Conservation (phyloP, 2,329 filamentous ascomycete genomes). For the Cercospora sojina region DNA sequence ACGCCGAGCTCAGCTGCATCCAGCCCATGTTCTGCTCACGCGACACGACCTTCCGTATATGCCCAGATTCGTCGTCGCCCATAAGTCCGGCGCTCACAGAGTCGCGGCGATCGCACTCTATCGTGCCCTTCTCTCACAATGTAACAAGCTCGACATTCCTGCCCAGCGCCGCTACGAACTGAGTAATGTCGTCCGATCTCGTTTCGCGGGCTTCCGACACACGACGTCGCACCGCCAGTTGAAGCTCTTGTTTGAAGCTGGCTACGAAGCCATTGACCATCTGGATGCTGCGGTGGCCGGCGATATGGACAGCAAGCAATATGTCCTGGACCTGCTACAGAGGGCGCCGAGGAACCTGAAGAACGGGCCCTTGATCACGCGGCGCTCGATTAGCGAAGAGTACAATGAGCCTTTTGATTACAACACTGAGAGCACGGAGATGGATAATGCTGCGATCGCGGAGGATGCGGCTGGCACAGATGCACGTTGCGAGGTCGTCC, state of each 20-base stretch:
- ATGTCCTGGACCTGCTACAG: conserved; percentile 33
- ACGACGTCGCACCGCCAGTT: conserved; percentile 62
- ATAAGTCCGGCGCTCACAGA: conserved; percentile 51
- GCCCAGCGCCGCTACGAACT: conserved; percentile 39
- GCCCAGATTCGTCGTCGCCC: conserved; percentile 38
- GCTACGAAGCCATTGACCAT: conserved; percentile 59
- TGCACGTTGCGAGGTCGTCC: background rate
- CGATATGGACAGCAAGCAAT: conserved; percentile 30
- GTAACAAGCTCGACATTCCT: conserved; percentile 18
- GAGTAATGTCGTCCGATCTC: conserved; percentile 58
- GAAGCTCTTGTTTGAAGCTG: conserved; percentile 61
- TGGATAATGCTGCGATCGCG: background rate
- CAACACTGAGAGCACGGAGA: background rate
- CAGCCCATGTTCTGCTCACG: background rate
- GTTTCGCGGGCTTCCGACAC: conserved; percentile 61
- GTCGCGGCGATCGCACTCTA: conserved; percentile 68
- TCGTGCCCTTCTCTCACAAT: conserved; percentile 63
- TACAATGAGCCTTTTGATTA: conserved; percentile 5
- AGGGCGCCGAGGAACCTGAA: conserved; percentile 28
- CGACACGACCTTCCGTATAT: conserved; percentile 18
- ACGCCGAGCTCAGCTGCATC: background rate
- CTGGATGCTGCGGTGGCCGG: conserved; percentile 45
- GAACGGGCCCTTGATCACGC: background rate
- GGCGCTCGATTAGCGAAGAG: conserved; percentile 5
- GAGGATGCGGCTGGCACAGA: background rate